Conservation (phyloP, 768 basidiomycete species). For the Gloeostereum incarnatum region DNA sequence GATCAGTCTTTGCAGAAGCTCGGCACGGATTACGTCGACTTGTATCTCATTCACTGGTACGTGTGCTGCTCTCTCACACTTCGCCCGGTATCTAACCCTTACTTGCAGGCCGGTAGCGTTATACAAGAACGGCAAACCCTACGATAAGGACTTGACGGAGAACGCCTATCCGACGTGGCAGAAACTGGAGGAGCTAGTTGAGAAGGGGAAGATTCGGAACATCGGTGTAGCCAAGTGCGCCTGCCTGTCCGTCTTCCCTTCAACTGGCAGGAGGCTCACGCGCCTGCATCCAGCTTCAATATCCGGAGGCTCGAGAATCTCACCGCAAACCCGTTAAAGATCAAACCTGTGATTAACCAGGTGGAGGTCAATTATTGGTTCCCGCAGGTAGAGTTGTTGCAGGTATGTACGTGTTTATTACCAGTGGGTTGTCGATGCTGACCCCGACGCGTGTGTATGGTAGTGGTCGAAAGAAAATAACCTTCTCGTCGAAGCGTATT, state of each 20-base stretch:
- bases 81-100: too few relatives aligned
- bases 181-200: conserved; percentile 68
- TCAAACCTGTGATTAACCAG: conserved; percentile 64
- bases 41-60: too few relatives aligned
- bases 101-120: conserved; percentile 58
- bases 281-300: neutral
- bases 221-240: conserved; percentile 74
- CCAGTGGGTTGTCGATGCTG: neutral
- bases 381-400: conserved; percentile 67
- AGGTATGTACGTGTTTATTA: conserved; percentile 24
- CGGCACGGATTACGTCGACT: conserved; percentile 62
- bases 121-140: conserved; percentile 38
- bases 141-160: conserved; percentile 50
- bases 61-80: too few relatives aligned
- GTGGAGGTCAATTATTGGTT: conserved; percentile 72
- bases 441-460: neutral
- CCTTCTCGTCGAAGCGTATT: conserved; percentile 68
- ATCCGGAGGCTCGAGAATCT: conserved; percentile 43
- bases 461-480: conserved; percentile 63
- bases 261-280: neutral
- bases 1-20: conserved; percentile 57
- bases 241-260: neutral
- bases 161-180: conserved; percentile 74
- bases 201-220: conserved; percentile 65
- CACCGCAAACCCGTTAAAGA: conserved; percentile 49